Evolutionary conservation across 371 early-diverging fungal genomes (phyloP).

Genomic region (Apophysomyces trapeziformis): DNA sequence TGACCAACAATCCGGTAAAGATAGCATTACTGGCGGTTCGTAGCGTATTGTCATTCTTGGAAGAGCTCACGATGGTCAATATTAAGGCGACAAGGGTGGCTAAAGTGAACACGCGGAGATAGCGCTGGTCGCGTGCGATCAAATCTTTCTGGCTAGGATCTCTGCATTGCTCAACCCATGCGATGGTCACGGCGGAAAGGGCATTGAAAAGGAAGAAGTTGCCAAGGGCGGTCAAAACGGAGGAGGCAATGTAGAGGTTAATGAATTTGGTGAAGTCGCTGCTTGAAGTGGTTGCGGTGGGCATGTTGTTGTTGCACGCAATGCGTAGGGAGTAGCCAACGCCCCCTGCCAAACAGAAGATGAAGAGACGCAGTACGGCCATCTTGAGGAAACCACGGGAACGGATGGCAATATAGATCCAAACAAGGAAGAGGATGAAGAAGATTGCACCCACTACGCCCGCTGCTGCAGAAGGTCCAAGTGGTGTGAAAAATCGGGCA

Average conservation of each 20-base stretch:
- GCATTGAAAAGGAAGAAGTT: constrained; percentile 21
- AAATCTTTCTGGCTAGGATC: background rate
- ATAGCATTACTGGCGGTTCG: constrained; percentile 13
- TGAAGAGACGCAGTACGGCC: constrained; percentile 4
- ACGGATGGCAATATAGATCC: constrained; percentile 5
- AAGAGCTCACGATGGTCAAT: constrained; percentile 8
- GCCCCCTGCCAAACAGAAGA: constrained; percentile 1
- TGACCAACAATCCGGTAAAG: constrained; percentile 13
- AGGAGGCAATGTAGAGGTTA: constrained; percentile 15
- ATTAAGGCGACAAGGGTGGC: constrained; percentile 15
- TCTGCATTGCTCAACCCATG: constrained; percentile 14
- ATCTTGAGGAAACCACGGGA: constrained; percentile 4
- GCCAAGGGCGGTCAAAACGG: constrained; percentile 9
- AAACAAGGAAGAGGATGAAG: constrained; percentile 7
- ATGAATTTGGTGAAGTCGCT: constrained; percentile 10
- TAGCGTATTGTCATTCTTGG: constrained; percentile 6
- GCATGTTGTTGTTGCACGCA: constrained; percentile 11
- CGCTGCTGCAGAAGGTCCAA: constrained; percentile 16
- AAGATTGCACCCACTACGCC: constrained; percentile 15
- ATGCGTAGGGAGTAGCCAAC: constrained; percentile 18
- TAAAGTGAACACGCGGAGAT: background rate
- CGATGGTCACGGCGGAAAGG: constrained; percentile 4
- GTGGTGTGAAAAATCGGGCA: background rate
- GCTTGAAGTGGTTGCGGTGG: background rate
- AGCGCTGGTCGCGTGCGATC: background rate